Conservation (phyloP, 2,329 filamentous ascomycete species). For the Falciphora oryzae region DNA sequence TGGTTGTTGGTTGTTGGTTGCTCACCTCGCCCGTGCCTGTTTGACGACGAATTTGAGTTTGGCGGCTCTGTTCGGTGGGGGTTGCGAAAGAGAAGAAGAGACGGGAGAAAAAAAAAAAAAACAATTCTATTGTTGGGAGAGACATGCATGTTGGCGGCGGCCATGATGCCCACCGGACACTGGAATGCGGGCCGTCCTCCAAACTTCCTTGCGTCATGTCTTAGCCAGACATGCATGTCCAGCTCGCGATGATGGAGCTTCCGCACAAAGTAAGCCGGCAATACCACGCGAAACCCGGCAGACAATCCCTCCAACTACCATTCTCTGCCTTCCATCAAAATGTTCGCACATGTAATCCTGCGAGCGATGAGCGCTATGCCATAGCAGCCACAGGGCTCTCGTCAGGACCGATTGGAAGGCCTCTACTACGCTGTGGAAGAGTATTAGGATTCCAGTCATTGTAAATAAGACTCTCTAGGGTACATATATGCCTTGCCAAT, state of each 20-base stretch:
- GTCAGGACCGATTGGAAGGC: no score
- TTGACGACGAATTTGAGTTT: background rate
- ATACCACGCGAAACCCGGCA: no score
- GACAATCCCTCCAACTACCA: no score
- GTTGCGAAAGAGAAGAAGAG: background rate
- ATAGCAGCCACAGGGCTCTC: background rate
- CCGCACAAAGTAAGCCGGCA: no score
- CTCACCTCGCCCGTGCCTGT: background rate
- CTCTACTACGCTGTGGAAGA: background rate
- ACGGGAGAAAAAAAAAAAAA: background rate
- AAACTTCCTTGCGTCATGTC: no score
- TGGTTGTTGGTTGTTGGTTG: background rate
- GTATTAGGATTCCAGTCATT: background rate
- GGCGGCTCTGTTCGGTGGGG: background rate
- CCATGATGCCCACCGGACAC: no score
- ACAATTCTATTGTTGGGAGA: background rate
- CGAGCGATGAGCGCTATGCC: no score
- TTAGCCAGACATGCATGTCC: no score
- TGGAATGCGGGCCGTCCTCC: no score
- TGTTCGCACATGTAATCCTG: no score
- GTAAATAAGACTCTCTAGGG: background rate
- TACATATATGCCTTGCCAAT: background rate
- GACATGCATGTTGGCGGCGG: background rate
- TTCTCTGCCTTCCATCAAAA: no score
- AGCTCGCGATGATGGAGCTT: no score